Conservation (phyloP, 805 yeast genomes). For the Cyberlindnera mrakii region DNA sequence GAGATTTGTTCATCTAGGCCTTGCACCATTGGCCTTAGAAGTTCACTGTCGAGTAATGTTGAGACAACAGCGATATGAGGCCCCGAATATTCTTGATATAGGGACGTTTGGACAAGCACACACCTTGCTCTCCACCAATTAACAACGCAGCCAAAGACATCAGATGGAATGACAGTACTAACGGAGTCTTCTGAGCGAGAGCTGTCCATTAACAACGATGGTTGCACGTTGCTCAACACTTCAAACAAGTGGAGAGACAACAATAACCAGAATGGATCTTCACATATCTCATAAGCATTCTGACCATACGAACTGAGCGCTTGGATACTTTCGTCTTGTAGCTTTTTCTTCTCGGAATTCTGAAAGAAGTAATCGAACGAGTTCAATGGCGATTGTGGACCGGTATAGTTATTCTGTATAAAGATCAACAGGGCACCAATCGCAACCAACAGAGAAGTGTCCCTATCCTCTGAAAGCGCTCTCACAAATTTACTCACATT, state of each 20-base stretch:
- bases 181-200: conserved; percentile 25
- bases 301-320: conserved; percentile 59
- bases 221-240: conserved; percentile 25
- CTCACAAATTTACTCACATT: conserved; percentile 3
- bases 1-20: conserved; percentile 26
- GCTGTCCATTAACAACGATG: conserved; percentile 25
- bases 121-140: conserved; percentile 78
- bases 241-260: conserved; percentile 41
- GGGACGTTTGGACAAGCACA: conserved; percentile 54
- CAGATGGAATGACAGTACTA: conserved; percentile 10
- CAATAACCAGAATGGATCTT: conserved; percentile 40
- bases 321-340: conserved; percentile 25
- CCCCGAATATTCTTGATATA: conserved; percentile 59
- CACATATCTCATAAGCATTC: conserved; percentile 56
- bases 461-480: conserved; percentile 5
- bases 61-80: conserved; percentile 31
- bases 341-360: conserved; percentile 6
- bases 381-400: conserved; percentile 53
- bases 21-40: conserved; percentile 10
- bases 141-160: conserved; percentile 35
- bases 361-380: conserved; percentile 26
- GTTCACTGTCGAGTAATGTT: conserved; percentile 26
- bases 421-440: conserved; percentile 62
- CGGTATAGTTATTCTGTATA: conserved; percentile 75
- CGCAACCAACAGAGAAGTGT: conserved; percentile 24